Conservation (phyloP, 108 stramenopile species). For the Skeletonema tropicum region DNA sequence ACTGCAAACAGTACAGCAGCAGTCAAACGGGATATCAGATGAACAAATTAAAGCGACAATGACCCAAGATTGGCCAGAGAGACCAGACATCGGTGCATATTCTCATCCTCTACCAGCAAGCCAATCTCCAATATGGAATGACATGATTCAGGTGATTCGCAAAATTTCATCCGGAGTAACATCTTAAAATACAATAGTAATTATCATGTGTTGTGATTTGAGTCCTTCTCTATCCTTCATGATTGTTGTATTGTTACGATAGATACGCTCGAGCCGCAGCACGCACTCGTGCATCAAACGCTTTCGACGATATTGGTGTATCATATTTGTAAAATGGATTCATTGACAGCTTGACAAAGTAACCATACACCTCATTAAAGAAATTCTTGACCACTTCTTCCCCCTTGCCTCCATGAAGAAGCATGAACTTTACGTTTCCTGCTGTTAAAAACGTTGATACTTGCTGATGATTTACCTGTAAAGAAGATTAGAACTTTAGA, state of each 20-base stretch:
- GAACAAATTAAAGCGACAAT: conserved; percentile 66
- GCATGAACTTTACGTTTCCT: conserved; percentile 90
- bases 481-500: too few species aligned
- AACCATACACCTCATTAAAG: conserved; percentile 92
- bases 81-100: conserved; percentile 67
- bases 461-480: conserved; percentile 93
- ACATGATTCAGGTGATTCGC: conserved; percentile 29
- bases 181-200: neutral
- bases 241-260: conserved; percentile 22
- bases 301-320: conserved; percentile 83
- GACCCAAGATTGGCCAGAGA: conserved; percentile 71
- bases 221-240: neutral
- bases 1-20: conserved; percentile 56
- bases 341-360: conserved; percentile 95
- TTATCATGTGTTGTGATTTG: neutral
- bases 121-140: conserved; percentile 34
- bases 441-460: conserved; percentile 93
- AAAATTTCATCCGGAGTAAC: conserved; percentile 27
- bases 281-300: conserved; percentile 86
- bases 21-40: conserved; percentile 62
- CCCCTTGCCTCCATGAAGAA: conserved; percentile 85
- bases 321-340: conserved; percentile 96
- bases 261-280: conserved; percentile 75
- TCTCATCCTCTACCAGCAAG: conserved; percentile 58
- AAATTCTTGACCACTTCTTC: conserved; percentile 90